phyloP scores from a whole-genome alignment of 371 early-diverging fungal genomes.

The Funneliformis caledonium region DNA sequence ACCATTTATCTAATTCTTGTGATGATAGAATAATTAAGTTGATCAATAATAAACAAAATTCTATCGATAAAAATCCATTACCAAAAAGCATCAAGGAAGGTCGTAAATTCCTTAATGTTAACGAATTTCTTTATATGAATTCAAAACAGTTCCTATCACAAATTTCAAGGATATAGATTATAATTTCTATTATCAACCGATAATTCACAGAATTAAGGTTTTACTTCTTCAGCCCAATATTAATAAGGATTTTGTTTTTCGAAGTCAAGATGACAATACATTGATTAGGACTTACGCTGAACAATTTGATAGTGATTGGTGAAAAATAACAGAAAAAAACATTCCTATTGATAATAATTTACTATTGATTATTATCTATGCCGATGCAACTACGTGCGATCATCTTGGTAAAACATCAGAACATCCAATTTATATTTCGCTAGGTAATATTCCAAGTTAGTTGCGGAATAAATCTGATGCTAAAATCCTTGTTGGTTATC shows the following conservation, averaged over 20 bases:
- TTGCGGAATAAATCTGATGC: neutral
- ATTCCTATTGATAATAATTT: neutral
- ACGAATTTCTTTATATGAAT: neutral
- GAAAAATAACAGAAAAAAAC: neutral
- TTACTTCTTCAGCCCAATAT: no score
- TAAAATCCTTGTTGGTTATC: neutral
- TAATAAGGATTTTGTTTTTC: no score
- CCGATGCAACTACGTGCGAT: neutral
- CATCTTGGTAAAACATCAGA: neutral
- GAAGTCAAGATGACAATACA: neutral
- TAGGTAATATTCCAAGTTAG: neutral
- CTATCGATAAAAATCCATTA: no score
- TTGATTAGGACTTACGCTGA: neutral
- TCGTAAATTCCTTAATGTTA: no score
- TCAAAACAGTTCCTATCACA: neutral
- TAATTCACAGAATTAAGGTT: neutral
- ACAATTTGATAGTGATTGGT: constrained; percentile 4
- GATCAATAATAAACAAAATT: neutral
- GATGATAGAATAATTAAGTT: neutral
- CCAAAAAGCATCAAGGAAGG: no score
- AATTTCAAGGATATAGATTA: neutral
- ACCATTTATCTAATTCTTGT: neutral
- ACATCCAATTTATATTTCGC: constrained; percentile 4
- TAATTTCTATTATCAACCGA: neutral
- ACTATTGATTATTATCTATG: constrained; percentile 2